Conservation (phyloP, 495 filamentous ascomycete genomes). For the Rostrohypoxylon terebratum region DNA sequence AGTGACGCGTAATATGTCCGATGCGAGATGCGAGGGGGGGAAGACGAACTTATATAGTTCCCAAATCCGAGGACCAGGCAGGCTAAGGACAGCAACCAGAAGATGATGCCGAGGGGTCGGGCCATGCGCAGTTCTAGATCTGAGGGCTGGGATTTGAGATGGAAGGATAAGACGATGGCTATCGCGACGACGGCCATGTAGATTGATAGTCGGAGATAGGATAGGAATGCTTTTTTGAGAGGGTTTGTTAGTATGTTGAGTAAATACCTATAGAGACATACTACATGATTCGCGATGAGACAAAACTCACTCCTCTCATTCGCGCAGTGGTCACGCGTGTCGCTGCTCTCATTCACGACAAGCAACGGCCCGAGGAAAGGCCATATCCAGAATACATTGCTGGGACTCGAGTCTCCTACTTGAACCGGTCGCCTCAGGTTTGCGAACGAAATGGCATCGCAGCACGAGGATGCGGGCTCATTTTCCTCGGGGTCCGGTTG, state of each 20-base stretch:
- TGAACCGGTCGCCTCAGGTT: constrained; percentile 38
- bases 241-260: background rate
- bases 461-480: constrained; percentile 21
- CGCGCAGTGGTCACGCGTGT: constrained; percentile 86
- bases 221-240: constrained; percentile 74
- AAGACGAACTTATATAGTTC: constrained; percentile 76
- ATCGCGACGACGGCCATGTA: constrained; percentile 91
- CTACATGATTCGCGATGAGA: background rate
- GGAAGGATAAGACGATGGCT: constrained; percentile 93
- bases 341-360: constrained; percentile 88
- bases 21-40: background rate
- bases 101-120: constrained; percentile 84
- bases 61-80: constrained; percentile 81
- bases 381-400: constrained; percentile 68
- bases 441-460: constrained; percentile 32
- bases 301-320: constrained; percentile 74
- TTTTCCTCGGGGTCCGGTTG: constrained; percentile 38
- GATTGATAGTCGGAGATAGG: constrained; percentile 90
- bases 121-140: constrained; percentile 78
- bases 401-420: constrained; percentile 45
- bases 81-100: constrained; percentile 83
- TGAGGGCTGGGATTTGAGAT: constrained; percentile 79
- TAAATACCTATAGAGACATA: background rate
- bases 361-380: constrained; percentile 83
- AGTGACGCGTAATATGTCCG: background rate